Base-by-base conservation (phyloP, 257 asterid genomes). In the Lantana camara region DNA sequence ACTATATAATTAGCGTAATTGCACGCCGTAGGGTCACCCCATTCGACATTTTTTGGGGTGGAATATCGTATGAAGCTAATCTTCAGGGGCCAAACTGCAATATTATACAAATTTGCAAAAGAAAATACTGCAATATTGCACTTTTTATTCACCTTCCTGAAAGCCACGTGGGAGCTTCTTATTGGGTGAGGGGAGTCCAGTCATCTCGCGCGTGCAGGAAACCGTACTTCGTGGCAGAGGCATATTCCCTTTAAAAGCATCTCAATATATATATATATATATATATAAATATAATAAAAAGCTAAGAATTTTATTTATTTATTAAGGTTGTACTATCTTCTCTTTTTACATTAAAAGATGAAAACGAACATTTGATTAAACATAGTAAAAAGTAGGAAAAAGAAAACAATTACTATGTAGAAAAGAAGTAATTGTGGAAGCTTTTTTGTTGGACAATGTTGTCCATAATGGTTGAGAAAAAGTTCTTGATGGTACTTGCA, bases 311-410 rank as follows among this genome's bases (percentile, higher is more conserved):
- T 27, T 27, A 27, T 27, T 2, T 27, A 27, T 27, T 16, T 30
- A 19, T 62, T 62, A 54, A 30, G 4, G 5, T n/a, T 38, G 16
- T 52, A 24, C 23, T 12, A 30, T 15, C 22, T 47, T 6, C 13
- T 13, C 56, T 42, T 45, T 19, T 54, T 52, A 1, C 60, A 54
- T 67, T 44, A 62, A 63, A 71, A 70, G 67, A 40, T 42, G 50
- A 40, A 23, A 57, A 19, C 45, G 65, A 53, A 16, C 54, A 24
- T 42, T 54, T 63, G 46, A 57, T 32, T 32, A 37, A 57, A 24
- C n/a, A 35, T 57, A 57, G 44, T 30, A 54, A 32, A 54, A 52
- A 54, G 60, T 30, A 9, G 12, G 27, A 27, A 52, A 13, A 57
- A 35, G 20, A 32, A 3, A 57, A 34, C 34, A 20, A 19, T 44